These are phyloP conservation scores for Globisporangium okanoganense DNA, from an alignment of 352 stramenopile genomes.

Conservation along the genomic window DNA sequence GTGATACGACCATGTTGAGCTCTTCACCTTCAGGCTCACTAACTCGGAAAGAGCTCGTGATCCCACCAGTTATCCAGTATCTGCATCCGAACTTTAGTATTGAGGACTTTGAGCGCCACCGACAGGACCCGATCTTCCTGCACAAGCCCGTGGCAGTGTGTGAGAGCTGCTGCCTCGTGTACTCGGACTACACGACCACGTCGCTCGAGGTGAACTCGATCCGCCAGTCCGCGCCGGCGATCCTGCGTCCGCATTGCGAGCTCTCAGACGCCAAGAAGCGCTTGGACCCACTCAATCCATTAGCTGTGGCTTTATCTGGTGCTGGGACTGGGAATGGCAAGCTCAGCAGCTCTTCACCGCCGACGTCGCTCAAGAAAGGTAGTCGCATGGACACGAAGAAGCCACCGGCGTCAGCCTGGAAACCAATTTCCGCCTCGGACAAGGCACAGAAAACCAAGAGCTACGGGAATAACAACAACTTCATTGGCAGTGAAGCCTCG, in stretches of 20 bases:
- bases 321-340: conserved; percentile 2
- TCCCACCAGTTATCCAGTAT: conserved; percentile 92
- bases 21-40: neutral
- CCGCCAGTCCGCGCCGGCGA: conserved; percentile 49
- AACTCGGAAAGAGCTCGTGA: conserved; percentile 55
- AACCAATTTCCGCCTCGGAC: conserved; percentile 31
- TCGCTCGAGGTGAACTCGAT: conserved; percentile 74
- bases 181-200: conserved; percentile 83
- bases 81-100: conserved; percentile 84
- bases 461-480: conserved; percentile 12
- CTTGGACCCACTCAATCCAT: conserved; percentile 36
- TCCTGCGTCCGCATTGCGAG: conserved; percentile 58
- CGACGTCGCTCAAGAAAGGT: conserved; percentile 8
- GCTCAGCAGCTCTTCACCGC: neutral
- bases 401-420: conserved; percentile 51
- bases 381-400: conserved; percentile 21
- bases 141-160: conserved; percentile 92
- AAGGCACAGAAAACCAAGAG: conserved; percentile 13
- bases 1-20: neutral
- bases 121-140: conserved; percentile 92
- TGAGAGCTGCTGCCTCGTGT: conserved; percentile 93
- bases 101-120: conserved; percentile 87
- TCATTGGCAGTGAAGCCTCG: neutral
- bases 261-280: conserved; percentile 40
- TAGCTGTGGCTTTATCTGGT: conserved; percentile 12